phyloP scores from a whole-genome alignment of 441 rosid genomes.

The Manihot esculenta region DNA sequence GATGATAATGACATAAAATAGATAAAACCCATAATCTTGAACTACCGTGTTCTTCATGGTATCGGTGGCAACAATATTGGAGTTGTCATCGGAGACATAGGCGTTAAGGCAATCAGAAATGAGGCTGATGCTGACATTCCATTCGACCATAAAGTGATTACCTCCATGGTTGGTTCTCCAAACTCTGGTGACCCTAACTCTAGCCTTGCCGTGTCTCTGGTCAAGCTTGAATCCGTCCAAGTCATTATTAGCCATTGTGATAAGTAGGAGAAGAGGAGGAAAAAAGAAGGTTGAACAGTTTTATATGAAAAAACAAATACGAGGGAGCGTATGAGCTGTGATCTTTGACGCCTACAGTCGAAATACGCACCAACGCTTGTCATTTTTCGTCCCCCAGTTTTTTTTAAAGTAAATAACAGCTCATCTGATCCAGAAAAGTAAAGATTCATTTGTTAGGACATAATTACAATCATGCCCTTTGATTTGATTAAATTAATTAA shows the following conservation, averaged over 20 bases:
- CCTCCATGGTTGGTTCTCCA: conserved; percentile 54
- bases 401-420: too few relatives aligned
- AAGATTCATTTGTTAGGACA: too few relatives aligned
- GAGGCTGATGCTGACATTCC: conserved; percentile 72
- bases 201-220: conserved; percentile 81
- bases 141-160: conserved; percentile 63
- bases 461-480: too few relatives aligned
- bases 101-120: conserved; percentile 71
- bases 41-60: conserved; percentile 88
- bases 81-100: conserved; percentile 63
- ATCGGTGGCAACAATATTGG: conserved; percentile 88
- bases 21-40: background rate
- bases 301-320: too few relatives aligned
- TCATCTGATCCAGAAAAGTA: too few relatives aligned
- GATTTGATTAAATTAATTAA: too few relatives aligned
- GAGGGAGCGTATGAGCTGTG: too few relatives aligned
- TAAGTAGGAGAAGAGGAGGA: background rate
- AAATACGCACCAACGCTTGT: too few relatives aligned
- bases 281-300: too few relatives aligned
- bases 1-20: background rate
- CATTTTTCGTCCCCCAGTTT: too few relatives aligned
- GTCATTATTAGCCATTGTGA: conserved; percentile 18
- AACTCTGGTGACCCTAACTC: conserved; percentile 81
- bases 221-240: conserved; percentile 59
- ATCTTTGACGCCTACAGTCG: too few relatives aligned